phyloP scores from a whole-genome alignment of 495 filamentous ascomycete species.

The Bryoglossum gracile region DNA sequence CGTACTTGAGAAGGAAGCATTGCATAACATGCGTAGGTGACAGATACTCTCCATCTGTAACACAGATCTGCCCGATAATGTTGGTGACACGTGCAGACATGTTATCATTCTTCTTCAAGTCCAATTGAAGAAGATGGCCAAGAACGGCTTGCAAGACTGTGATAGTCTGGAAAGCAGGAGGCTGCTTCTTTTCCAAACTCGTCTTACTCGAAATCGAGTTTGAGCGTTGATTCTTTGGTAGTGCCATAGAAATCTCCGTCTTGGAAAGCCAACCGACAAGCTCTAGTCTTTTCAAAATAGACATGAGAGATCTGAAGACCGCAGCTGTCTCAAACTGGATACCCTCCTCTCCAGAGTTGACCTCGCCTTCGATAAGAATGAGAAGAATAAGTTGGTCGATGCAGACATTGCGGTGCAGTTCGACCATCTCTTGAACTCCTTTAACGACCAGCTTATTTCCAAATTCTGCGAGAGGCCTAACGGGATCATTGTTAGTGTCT shows the following conservation, averaged over 20 bases:
- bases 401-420: slow-evolving; percentile 59
- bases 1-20: slow-evolving; percentile 61
- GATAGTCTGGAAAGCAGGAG: slow-evolving; percentile 33
- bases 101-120: slow-evolving; percentile 31
- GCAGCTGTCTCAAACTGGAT: slow-evolving; percentile 58
- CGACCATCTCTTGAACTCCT: slow-evolving; percentile 70
- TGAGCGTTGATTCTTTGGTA: slow-evolving; percentile 31
- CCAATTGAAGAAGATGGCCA: slow-evolving; percentile 42
- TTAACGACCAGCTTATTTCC: slow-evolving; percentile 66
- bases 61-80: slow-evolving; percentile 37
- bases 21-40: slow-evolving; percentile 48
- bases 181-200: slow-evolving; percentile 25
- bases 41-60: slow-evolving; percentile 42
- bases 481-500: slow-evolving; percentile 30
- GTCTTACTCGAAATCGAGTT: slow-evolving; percentile 21
- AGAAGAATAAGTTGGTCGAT: slow-evolving; percentile 78
- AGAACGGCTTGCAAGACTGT: slow-evolving; percentile 45
- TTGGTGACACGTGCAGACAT: slow-evolving; percentile 47
- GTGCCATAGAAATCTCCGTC: slow-evolving; percentile 39
- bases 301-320: slow-evolving; percentile 60
- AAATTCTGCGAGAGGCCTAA: slow-evolving; percentile 53
- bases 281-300: slow-evolving; percentile 62
- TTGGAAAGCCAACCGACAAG: slow-evolving; percentile 75
- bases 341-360: slow-evolving; percentile 57
- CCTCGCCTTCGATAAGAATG: slow-evolving; percentile 72